Evolutionary conservation across 305 asterid genomes (phyloP), one percentile per base, ranked within the genome.

Genomic region (Solanum chacoense): DNA sequence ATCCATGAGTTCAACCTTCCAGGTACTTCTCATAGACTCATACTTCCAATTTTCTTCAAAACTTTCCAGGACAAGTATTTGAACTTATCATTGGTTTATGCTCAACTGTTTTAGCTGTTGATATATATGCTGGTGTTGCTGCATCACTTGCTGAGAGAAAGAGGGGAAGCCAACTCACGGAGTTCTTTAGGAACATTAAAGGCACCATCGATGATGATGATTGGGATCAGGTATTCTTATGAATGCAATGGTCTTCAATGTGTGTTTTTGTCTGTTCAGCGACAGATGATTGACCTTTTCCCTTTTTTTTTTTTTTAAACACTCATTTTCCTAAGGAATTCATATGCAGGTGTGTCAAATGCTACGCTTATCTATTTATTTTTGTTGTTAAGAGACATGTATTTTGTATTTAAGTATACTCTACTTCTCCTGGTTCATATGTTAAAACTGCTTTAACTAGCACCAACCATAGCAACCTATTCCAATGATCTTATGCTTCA

Each of bases 71-170:
- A 75, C 63, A 71, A n/a, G 38, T 24, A 75, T 73, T 89, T 38
- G 69, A 35, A 88, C 87, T 88, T 85, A 89, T 87, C 78, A 32
- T 55, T 75, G 88, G 73, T 85, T 89, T 85, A 40, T 83, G 90
- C 89, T 87, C 89, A 85, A 36, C 63, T 87, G 87, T 90, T 92
- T 84, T 94, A 95, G 99, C 99, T 86, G 99, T 97, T 74, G 98
- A 97, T 93, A 97, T 96, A 92, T 97, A 97, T 89, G 99, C 99
- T 88, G 99, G 98, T 85, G 97, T 97, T 90, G 99, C 99, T 65
- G 93, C 99, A 90, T 95, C 99, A 86, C 98, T 97, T 91, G 99
- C 99, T 67, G 98, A 97, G 91, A 94, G 99, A 89, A 97, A 97
- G 93, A 96, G 93, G 90, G 99, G 99, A 85, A 96, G 99, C 88